phyloP scores from a whole-genome alignment of 225 moss, liverwort and hornwort species.

The Climacium dendroides region DNA sequence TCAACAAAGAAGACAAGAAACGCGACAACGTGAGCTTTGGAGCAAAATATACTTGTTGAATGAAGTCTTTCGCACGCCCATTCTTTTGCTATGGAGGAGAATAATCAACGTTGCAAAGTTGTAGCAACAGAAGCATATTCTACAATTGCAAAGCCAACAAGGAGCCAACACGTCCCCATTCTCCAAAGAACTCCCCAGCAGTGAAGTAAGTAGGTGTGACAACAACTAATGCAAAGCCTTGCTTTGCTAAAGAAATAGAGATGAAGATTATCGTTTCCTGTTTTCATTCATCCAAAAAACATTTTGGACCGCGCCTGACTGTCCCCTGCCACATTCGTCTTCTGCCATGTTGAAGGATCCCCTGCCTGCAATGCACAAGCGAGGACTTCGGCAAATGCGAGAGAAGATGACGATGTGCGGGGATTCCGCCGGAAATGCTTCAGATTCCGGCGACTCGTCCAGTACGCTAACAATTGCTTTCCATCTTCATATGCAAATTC shows the following conservation, averaged over 20 bases:
- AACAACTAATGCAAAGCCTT: not conserved
- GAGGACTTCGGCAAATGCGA: not conserved
- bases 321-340: not conserved
- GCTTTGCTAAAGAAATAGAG: not conserved
- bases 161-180: too few species aligned
- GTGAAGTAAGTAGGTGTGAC: too few species aligned
- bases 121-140: too few species aligned
- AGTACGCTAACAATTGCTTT: not conserved
- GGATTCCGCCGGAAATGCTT: not conserved
- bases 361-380: not conserved
- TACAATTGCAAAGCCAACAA: too few species aligned
- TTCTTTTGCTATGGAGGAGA: too few species aligned
- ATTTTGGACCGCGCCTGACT: not conserved
- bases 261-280: not conserved
- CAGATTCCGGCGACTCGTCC: not conserved
- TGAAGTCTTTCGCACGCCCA: too few species aligned
- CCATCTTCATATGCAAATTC: not conserved
- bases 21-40: too few species aligned
- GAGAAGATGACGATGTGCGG: not conserved
- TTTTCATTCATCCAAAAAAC: not conserved
- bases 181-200: too few species aligned
- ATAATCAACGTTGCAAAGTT: too few species aligned
- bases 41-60: too few species aligned
- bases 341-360: not conserved
- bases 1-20: too few species aligned